Evolutionary conservation across 176 grass and related monocot species (phyloP).

Genomic region (Oryza meridionalis): DNA sequence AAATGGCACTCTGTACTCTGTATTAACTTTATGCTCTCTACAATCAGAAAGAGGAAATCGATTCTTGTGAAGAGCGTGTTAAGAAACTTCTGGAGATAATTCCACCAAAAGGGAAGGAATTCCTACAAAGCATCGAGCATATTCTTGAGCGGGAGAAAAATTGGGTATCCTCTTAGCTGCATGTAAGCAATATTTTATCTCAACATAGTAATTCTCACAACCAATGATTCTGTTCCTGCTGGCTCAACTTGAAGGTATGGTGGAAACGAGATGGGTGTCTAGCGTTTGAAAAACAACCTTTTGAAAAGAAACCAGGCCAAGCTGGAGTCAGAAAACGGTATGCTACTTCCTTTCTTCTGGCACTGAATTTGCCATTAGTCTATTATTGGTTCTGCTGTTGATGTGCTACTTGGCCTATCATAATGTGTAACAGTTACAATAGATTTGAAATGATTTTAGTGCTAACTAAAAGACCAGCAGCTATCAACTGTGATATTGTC

Average conservation of each 20-base stretch:
- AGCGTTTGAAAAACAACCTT: slow-evolving; percentile 80
- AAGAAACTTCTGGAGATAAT: slow-evolving; percentile 92
- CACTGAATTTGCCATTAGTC: neutral
- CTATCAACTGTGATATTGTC: neutral
- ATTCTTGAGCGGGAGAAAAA: slow-evolving; percentile 98
- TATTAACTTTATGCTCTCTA: neutral
- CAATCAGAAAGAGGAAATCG: slow-evolving; percentile 96
- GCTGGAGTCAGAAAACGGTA: slow-evolving; percentile 86
- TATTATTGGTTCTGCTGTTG: neutral
- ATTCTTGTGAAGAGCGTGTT: slow-evolving; percentile 86
- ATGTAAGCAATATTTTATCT: slow-evolving; percentile 17
- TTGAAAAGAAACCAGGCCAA: slow-evolving; percentile 74
- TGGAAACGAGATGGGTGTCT: slow-evolving; percentile 96
- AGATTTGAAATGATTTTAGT: neutral
- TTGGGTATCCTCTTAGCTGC: slow-evolving; percentile 67
- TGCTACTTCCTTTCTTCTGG: slow-evolving; percentile 21
- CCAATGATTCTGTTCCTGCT: slow-evolving; percentile 20
- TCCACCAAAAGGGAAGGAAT: slow-evolving; percentile 96
- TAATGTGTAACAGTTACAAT: neutral
- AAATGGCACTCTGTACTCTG: neutral
- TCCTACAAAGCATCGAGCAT: slow-evolving; percentile 94
- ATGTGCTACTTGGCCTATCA: neutral
- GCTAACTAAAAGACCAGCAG: neutral
- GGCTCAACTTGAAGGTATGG: slow-evolving; percentile 65
- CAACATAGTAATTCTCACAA: neutral